phyloP scores from a whole-genome alignment of 305 asterid genomes.

The Rubia balearica region DNA sequence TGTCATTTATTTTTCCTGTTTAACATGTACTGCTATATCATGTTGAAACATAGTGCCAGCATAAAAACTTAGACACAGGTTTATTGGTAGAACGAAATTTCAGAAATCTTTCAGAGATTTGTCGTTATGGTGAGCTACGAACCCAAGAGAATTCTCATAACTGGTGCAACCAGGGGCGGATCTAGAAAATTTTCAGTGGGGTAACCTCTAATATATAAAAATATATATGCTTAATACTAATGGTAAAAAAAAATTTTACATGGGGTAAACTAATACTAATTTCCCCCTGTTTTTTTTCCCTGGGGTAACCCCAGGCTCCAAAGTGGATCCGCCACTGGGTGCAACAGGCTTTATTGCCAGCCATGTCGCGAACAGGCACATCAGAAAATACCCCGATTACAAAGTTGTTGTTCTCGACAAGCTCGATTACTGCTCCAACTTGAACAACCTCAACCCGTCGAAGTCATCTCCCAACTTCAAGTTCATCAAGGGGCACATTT shows the following conservation, averaged over 20 bases:
- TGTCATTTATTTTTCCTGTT: too few species aligned
- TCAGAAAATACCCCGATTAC: conserved; percentile 64
- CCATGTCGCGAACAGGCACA: conserved; percentile 76
- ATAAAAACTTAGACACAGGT: too few species aligned
- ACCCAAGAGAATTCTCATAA: conserved; percentile 78
- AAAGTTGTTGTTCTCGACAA: conserved; percentile 81
- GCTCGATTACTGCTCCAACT: conserved; percentile 81
- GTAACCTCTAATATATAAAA: too few species aligned
- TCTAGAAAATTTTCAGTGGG: too few species aligned
- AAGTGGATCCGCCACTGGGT: conserved; percentile 21
- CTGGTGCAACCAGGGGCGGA: conserved; percentile 56
- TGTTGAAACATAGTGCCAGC: too few species aligned
- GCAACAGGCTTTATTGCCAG: conserved; percentile 95
- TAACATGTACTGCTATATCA: too few species aligned
- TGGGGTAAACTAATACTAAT: too few species aligned
- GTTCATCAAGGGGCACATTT: conserved; percentile 83
- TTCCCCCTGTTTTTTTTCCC: too few species aligned
- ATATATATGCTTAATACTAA: too few species aligned
- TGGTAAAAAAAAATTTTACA: too few species aligned
- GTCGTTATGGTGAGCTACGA: conserved; percentile 42
- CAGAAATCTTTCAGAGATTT: conserved; percentile 17
- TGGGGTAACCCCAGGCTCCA: too few species aligned
- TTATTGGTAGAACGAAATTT: too few species aligned
- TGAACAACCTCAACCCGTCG: conserved; percentile 66
- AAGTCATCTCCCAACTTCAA: conserved; percentile 61